A percentile compares a stretch with the other conserved stretches of the same genome.
Conservation (phyloP, 1,284 basidiomycete species). For the Coriolopsis trogii region DNA sequence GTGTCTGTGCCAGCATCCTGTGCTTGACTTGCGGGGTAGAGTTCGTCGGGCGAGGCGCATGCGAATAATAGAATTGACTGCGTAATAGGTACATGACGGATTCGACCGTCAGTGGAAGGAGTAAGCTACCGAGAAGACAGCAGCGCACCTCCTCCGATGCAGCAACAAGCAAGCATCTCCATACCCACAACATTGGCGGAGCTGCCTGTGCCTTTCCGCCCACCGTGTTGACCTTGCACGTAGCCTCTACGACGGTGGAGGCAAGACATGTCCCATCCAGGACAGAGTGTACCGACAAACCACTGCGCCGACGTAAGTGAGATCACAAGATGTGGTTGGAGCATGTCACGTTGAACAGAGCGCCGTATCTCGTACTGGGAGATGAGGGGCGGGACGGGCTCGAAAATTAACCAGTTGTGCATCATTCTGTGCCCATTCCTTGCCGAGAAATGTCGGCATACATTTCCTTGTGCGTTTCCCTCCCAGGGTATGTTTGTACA, state of each 20-base stretch:
- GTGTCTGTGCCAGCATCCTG: conserved; percentile 34
- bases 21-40: conserved; percentile 36
- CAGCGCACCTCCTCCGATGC: conserved; percentile 47
- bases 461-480: too few relatives aligned
- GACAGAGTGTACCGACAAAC: conserved; percentile 29
- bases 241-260: conserved; percentile 17
- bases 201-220: conserved; percentile 18
- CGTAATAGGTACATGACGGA: conserved; percentile 4
- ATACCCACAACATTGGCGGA: conserved; percentile 47
- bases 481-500: too few relatives aligned
- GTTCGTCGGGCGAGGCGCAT: conserved; percentile 47
- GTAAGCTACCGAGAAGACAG: conserved; percentile 4
- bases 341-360: too few relatives aligned
- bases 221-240: neutral
- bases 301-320: conserved; percentile 16
- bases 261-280: conserved; percentile 31
- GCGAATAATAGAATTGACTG: conserved; percentile 40
- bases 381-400: too few relatives aligned
- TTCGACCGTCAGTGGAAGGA: neutral
- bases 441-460: too few relatives aligned
- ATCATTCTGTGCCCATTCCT: too few relatives aligned
- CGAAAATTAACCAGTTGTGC: too few relatives aligned
- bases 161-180: conserved; percentile 47
- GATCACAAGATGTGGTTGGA: neutral
- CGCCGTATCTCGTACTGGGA: too few relatives aligned